Conservation (phyloP, 495 filamentous ascomycete species). For the Podospora australis region DNA sequence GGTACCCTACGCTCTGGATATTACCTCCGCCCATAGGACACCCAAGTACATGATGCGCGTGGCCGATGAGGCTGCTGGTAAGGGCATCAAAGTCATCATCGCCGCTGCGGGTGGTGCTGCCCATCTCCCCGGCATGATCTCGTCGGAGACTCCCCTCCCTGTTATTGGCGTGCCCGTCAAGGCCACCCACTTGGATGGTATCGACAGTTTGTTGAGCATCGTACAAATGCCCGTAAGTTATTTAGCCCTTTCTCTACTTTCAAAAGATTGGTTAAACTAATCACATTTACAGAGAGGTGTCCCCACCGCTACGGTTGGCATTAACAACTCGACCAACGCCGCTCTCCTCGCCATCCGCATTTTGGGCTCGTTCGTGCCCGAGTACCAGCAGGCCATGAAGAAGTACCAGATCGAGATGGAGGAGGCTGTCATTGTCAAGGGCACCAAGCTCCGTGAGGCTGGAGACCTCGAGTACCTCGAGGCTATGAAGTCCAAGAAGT, state of each 20-base stretch:
- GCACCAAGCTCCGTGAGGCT: conserved; percentile 55
- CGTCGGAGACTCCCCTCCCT: conserved; percentile 77
- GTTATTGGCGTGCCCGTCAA: conserved; percentile 92
- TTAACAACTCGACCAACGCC: conserved; percentile 91
- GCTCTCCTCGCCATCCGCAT: conserved; percentile 84
- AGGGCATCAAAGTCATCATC: conserved; percentile 83
- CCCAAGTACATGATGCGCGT: conserved; percentile 75
- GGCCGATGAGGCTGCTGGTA: conserved; percentile 57
- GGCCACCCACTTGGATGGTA: conserved; percentile 76
- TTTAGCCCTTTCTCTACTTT: conserved; percentile 10
- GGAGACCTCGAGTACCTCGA: conserved; percentile 65
- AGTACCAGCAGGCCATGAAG: conserved; percentile 54
- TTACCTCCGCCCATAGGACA: conserved; percentile 93
- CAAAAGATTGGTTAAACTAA: not conserved
- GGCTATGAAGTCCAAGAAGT: conserved; percentile 18
- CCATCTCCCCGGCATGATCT: conserved; percentile 87
- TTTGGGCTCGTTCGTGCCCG: conserved; percentile 59
- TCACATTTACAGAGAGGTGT: conserved; percentile 49
- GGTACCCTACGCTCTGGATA: conserved; percentile 69
- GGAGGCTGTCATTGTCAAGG: conserved; percentile 59
- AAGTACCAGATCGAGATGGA: conserved; percentile 59
- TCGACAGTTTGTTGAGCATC: conserved; percentile 84
- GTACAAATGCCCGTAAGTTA: conserved; percentile 74
- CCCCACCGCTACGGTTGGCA: conserved; percentile 82
- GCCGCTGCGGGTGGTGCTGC: conserved; percentile 91